phyloP scores from a whole-genome alignment of 176 grass and related monocot species.

The Cenchrus purpureus region DNA sequence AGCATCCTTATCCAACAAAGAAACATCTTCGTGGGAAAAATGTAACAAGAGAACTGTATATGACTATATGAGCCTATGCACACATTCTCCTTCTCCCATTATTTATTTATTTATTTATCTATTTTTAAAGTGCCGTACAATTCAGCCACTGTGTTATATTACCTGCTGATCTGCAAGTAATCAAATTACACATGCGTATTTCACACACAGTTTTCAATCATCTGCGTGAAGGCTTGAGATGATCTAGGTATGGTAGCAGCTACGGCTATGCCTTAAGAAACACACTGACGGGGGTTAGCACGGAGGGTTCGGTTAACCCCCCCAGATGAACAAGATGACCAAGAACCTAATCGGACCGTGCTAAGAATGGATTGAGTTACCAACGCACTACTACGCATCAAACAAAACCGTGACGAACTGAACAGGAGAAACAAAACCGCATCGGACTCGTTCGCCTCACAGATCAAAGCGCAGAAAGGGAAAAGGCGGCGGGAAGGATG shows the following conservation, averaged over 20 bases:
- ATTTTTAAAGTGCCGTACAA: background rate
- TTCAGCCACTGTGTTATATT: background rate
- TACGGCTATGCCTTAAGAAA: background rate
- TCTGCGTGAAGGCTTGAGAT: background rate
- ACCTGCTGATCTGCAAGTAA: background rate
- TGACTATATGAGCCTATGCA: background rate
- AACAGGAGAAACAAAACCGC: background rate
- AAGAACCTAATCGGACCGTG: background rate
- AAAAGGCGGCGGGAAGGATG: background rate
- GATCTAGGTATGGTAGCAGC: background rate
- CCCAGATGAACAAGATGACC: background rate
- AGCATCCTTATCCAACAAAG: background rate
- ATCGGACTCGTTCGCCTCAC: background rate
- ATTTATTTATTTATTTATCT: background rate
- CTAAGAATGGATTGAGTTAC: background rate
- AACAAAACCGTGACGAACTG: background rate
- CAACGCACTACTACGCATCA: background rate
- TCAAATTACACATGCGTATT: background rate
- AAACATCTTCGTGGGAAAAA: background rate
- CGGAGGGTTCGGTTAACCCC: background rate
- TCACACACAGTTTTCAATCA: background rate
- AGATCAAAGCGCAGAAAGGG: background rate
- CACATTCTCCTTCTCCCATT: background rate
- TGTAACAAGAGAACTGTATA: background rate
- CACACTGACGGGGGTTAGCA: background rate